Evolutionary conservation across 2,329 filamentous ascomycete genomes (phyloP), one percentile per base, ranked within the genome.

Genomic region (Colletotrichum sojae): DNA sequence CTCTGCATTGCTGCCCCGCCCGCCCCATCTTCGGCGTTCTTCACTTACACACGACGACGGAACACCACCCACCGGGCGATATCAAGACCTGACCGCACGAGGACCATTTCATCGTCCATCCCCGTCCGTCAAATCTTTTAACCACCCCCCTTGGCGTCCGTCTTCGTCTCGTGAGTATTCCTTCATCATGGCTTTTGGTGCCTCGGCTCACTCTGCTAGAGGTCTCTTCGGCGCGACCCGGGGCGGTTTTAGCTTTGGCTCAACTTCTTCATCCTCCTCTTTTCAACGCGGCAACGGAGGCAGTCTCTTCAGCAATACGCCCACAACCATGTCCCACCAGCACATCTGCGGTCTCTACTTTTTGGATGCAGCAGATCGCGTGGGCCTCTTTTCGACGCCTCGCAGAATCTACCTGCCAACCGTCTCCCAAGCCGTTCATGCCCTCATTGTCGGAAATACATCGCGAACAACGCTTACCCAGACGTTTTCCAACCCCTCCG

Each of bases 401-500:
- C 18, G 46, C 6, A 75, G 75, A 16, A 73, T 75, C 36, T 89
- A 88, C 69, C 83, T 93, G 4, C 90, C 90, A 0, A 88, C 89
- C 66, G 80, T 91, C 43, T 78, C 85, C 9, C 80, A 90, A 60
- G 79, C 86, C 59, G 87, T 85, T 10, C 87, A 91, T 71, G 86
- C 88, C n/a, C 88, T 82, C 8, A 89, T 94, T 55, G 79, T 89
- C 6, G 84, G 88, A 2, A 86, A 85, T 1, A 86, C 80, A 16
- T 84, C 83, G 1, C 79, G 83, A 31, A 86, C 84, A 10, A 79
- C 78, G 1, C 78, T 87, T 49, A 84, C 79, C 0, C 84, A 93
- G 76, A 89, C 82, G 0, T 94, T 92, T 72, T 77, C 83, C 73
- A 93, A 93, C 71, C 84, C 88, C 0, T 83, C 83, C 2, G 55